Conservation (phyloP, 805 yeast species). For the Starmerella vitae region DNA sequence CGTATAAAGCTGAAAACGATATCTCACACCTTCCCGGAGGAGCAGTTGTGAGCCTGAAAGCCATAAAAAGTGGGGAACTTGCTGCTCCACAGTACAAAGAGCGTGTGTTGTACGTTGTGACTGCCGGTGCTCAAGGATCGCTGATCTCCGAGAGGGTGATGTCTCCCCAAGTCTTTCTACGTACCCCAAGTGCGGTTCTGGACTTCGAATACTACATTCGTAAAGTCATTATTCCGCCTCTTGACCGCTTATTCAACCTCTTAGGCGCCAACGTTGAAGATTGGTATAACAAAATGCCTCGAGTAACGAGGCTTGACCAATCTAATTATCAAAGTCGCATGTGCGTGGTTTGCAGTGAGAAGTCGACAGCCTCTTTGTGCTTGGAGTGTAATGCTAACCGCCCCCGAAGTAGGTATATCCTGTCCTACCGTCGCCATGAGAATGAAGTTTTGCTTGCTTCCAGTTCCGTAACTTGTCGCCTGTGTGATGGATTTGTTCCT, state of each 20-base stretch:
- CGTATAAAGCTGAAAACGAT: slow-evolving; percentile 55
- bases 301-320: slow-evolving; percentile 4
- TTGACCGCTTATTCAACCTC: slow-evolving; percentile 68
- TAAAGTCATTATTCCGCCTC: slow-evolving; percentile 76
- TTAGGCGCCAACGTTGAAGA: slow-evolving; percentile 64
- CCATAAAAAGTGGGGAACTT: slow-evolving; percentile 49
- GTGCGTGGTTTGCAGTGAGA: slow-evolving; percentile 5
- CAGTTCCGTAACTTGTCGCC: slow-evolving; percentile 9
- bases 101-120: slow-evolving; percentile 75
- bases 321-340: not conserved
- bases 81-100: slow-evolving; percentile 80
- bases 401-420: slow-evolving; percentile 11
- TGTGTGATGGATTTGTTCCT: slow-evolving; percentile 13
- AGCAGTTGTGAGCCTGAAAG: slow-evolving; percentile 61
- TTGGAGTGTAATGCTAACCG: slow-evolving; percentile 4
- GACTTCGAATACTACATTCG: slow-evolving; percentile 79
- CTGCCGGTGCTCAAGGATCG: slow-evolving; percentile 41
- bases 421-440: slow-evolving; percentile 6
- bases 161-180: slow-evolving; percentile 61
- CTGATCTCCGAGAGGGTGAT: slow-evolving; percentile 64
- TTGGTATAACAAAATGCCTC: slow-evolving; percentile 67
- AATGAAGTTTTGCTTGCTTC: slow-evolving; percentile 6
- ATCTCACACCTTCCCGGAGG: slow-evolving; percentile 62
- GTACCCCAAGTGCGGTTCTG: slow-evolving; percentile 32
- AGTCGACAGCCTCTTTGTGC: slow-evolving; percentile 5